Conservation (phyloP, 2,329 filamentous ascomycete species). For the Biscogniauxia sp. region DNA sequence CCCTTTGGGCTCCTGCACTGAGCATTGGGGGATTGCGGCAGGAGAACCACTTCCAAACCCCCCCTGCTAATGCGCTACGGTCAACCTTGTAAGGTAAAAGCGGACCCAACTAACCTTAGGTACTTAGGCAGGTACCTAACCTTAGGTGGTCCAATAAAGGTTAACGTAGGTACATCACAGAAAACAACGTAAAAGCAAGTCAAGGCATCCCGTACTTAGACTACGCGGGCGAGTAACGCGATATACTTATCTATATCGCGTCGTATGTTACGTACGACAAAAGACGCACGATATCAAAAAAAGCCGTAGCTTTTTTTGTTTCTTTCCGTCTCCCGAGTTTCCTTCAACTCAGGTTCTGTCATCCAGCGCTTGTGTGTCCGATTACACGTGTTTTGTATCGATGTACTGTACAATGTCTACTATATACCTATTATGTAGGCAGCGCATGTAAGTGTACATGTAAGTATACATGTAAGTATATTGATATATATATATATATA, state of each 20-base stretch:
- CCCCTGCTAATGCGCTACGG: background rate
- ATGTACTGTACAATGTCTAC: no score
- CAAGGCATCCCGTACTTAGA: no score
- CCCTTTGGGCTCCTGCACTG: background rate
- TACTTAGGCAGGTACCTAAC: no score
- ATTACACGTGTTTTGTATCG: background rate
- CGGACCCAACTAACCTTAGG: background rate
- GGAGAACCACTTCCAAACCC: background rate
- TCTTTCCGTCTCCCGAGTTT: background rate
- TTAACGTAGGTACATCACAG: background rate
- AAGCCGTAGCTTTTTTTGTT: background rate
- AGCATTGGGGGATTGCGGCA: background rate
- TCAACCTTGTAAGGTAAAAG: background rate
- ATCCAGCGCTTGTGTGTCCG: background rate
- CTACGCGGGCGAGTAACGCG: no score
- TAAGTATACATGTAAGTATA: no score
- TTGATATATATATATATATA: background rate
- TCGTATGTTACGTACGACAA: background rate
- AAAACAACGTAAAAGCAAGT: no score
- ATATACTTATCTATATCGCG: background rate
- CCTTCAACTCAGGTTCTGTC: background rate
- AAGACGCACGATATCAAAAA: no score
- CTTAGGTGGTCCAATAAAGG: background rate
- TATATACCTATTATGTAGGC: no score
- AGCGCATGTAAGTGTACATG: no score